Base-by-base conservation (phyloP, 768 basidiomycete species). In the Mycena metata region DNA sequence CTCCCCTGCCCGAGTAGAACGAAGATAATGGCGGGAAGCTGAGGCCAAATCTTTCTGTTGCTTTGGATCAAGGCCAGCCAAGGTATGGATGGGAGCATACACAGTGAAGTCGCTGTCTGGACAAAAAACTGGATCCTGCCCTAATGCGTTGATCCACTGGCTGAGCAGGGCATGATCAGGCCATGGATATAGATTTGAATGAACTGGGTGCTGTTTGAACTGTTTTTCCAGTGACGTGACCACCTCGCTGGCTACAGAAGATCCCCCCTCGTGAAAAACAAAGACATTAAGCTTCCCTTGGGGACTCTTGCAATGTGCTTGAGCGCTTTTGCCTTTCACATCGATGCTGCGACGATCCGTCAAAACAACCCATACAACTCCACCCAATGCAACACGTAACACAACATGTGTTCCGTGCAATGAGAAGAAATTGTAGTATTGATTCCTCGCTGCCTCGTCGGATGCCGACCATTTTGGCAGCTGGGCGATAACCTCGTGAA, bases 371-470 rank as follows among this genome's bases (percentile, higher is more conserved):
- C 56, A 42, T 16, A 58, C 41, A 58, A 24, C 24, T 2, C 58
- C 58, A n/a, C 58, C 58, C 5, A 60, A 21, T 47, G 58, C 58
- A 5, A 60, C 26, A 21, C 26, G 19, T 13, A 33, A 15, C 11
- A 49, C 45, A 33, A 60, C 58, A 21, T 60, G 45, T 30, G 58
- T 60, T n/a, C 58, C 58, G 17, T 60, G 30, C 13, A 35, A n/a
- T 80, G 36, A 16, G 50, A 46, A 61, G 49, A 61, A 61, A 10
- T 61, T 36, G 23, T 23, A 21, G 39, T 61, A 61, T n/a, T 41
- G 21, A 16, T 21, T 33, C 33, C 51, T 50, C 5, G 58, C 33
- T 21, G 23, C 2, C 5, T 54, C 49, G 23, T 13, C 26, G 21
- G 43, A 45, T n/a, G 16, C 49, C 3, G 52, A 54, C 52, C 52